phyloP scores from a whole-genome alignment of 2,329 filamentous ascomycete species.

The Aspergillus eucalypticola region DNA sequence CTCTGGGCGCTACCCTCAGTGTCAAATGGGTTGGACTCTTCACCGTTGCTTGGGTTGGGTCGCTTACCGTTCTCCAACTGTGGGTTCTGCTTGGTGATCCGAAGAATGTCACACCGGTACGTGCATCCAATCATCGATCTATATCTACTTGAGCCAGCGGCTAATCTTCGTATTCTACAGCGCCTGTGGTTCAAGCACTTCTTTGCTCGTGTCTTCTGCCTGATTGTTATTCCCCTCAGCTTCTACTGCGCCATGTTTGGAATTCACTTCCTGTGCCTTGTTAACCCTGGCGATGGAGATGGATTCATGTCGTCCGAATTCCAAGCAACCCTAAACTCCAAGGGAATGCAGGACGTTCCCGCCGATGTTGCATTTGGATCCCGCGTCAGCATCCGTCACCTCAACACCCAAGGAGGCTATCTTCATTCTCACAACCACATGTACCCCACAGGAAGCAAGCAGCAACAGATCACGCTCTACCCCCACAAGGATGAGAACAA shows the following conservation, averaged over 20 bases:
- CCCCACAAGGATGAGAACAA: conserved; percentile 99
- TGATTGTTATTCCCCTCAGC: conserved; percentile 81
- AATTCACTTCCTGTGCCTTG: conserved; percentile 90
- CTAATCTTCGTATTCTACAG: conserved; percentile 38
- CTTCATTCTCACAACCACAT: conserved; percentile 95
- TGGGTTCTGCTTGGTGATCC: conserved; percentile 93
- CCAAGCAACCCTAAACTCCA: conserved; percentile 94
- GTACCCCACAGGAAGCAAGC: conserved; percentile 97
- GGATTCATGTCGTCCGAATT: conserved; percentile 99
- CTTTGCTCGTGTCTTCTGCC: conserved; percentile 83
- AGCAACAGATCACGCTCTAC: conserved; percentile 97
- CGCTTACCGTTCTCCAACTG: conserved; percentile 84
- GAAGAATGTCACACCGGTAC: conserved; percentile 76
- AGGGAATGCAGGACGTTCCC: conserved; percentile 92
- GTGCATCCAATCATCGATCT: conserved; percentile 25
- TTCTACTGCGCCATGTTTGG: conserved; percentile 98
- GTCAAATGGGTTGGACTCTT: conserved; percentile 99
- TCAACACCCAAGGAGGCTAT: conserved; percentile 97
- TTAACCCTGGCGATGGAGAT: conserved; percentile 94
- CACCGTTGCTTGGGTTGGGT: conserved; percentile 97
- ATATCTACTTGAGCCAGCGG: background rate
- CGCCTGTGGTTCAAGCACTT: conserved; percentile 92
- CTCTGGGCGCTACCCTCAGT: conserved; percentile 84
- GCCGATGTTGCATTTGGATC: conserved; percentile 90
- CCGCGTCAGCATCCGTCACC: conserved; percentile 81